Evolutionary conservation across 2,329 filamentous ascomycete genomes (phyloP).

Genomic region (Microsporum audouinii): DNA sequence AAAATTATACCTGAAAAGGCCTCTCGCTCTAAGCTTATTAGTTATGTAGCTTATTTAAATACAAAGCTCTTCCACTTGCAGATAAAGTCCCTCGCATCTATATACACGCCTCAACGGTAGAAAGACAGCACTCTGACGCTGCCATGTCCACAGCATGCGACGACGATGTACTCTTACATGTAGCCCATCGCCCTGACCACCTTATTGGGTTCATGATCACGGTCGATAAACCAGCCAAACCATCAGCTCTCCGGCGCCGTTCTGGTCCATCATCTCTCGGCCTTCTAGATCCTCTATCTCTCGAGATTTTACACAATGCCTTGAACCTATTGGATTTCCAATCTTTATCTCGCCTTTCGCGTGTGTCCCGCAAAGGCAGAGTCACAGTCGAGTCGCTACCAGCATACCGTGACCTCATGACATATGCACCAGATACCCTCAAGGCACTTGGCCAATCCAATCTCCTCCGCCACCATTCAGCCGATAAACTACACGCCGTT

Average conservation of each 20-base stretch:
- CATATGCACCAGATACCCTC: not conserved
- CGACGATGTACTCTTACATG: not conserved
- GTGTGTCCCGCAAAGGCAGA: not conserved
- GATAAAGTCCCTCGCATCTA: too few species aligned
- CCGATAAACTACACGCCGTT: not conserved
- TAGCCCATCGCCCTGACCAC: not conserved
- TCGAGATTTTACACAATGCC: not conserved
- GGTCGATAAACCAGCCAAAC: not conserved
- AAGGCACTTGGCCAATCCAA: not conserved
- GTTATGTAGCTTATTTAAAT: too few species aligned
- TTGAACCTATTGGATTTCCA: not conserved
- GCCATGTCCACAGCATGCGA: not conserved
- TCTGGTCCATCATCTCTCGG: not conserved
- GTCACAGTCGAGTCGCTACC: slow-evolving; percentile 4
- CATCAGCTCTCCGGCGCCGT: not conserved
- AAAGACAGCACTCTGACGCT: not conserved
- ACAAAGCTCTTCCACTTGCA: too few species aligned
- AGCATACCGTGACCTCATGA: not conserved
- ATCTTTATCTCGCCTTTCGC: not conserved
- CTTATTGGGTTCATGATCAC: not conserved
- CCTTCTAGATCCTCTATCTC: not conserved
- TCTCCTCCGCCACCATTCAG: slow-evolving; percentile 1
- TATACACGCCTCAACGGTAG: too few species aligned
- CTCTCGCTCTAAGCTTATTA: too few species aligned
- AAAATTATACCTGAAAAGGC: too few species aligned